phyloP scores from a whole-genome alignment of 345 rosid genomes.

The Clarkia xantiana region DNA sequence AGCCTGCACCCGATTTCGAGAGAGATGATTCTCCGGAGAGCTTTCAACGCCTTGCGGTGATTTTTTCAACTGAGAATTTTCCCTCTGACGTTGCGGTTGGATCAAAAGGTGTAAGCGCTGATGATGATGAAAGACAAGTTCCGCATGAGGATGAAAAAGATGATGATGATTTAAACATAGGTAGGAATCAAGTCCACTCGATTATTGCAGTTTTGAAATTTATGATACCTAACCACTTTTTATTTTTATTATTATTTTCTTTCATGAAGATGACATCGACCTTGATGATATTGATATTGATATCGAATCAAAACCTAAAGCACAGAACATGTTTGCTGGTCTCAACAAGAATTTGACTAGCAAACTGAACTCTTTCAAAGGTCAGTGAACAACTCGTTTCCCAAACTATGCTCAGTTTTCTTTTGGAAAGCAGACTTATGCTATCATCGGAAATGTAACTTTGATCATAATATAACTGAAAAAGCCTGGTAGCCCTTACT shows the following conservation, averaged over 20 bases:
- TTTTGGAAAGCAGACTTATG: no score
- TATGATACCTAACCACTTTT: not conserved
- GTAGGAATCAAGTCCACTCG: conserved; percentile 18
- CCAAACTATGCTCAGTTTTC: no score
- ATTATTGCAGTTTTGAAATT: not conserved
- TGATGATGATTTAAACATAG: conserved; percentile 44
- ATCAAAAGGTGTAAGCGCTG: not conserved
- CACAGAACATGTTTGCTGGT: conserved; percentile 45
- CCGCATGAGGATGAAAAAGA: conserved; percentile 8
- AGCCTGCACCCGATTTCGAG: conserved; percentile 36
- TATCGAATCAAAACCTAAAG: conserved; percentile 44
- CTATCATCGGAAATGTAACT: no score
- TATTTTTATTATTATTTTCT: not conserved
- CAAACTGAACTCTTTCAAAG: conserved; percentile 53
- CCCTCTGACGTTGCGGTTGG: conserved; percentile 16
- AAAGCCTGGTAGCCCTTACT: not conserved
- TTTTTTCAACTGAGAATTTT: conserved; percentile 54
- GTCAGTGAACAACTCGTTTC: conserved; percentile 12
- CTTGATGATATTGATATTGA: conserved; percentile 56
- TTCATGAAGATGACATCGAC: conserved; percentile 61
- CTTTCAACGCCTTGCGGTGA: conserved; percentile 37
- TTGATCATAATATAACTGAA: not conserved
- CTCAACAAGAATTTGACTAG: conserved; percentile 59
- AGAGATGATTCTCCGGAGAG: conserved; percentile 55
- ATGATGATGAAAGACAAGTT: conserved; percentile 3